A percentile compares a stretch with the other conserved stretches of the same genome.
These are phyloP conservation scores for Colletotrichum orchidophilum DNA, from an alignment of 2,329 filamentous ascomycete species.

Conservation along the genomic window DNA sequence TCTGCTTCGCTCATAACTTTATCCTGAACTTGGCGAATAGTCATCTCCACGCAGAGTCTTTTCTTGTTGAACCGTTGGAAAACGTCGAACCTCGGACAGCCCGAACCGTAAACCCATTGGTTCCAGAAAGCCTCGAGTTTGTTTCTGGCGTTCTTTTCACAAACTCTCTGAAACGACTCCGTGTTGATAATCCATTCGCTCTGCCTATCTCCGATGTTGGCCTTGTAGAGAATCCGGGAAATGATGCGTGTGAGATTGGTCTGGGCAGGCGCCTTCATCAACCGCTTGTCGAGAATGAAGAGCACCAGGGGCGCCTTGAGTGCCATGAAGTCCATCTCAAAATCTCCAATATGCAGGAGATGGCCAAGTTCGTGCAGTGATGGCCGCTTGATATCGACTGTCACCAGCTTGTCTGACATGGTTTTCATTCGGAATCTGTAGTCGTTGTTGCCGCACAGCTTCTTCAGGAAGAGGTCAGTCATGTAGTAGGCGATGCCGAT, in stretches of 20 bases:
- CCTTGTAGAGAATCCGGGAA: slow-evolving; percentile 84
- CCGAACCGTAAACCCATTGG: slow-evolving; percentile 90
- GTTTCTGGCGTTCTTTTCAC: slow-evolving; percentile 88
- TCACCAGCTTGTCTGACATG: slow-evolving; percentile 82
- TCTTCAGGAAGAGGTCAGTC: slow-evolving; percentile 91
- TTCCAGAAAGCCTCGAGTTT: slow-evolving; percentile 91
- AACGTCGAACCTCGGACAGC: slow-evolving; percentile 88
- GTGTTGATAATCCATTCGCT: slow-evolving; percentile 79
- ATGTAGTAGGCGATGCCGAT: slow-evolving; percentile 94
- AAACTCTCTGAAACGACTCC: slow-evolving; percentile 81
- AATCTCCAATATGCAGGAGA: slow-evolving; percentile 80
- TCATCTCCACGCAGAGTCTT: slow-evolving; percentile 92
- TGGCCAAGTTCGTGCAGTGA: slow-evolving; percentile 84
- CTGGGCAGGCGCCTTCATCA: slow-evolving; percentile 78
- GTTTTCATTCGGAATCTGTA: slow-evolving; percentile 91
- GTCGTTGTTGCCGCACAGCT: slow-evolving; percentile 92
- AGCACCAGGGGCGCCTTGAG: slow-evolving; percentile 91
- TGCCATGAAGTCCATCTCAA: slow-evolving; percentile 89
- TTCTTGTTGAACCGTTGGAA: slow-evolving; percentile 97
- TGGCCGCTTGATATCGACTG: slow-evolving; percentile 83
- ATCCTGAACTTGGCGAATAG: slow-evolving; percentile 79
- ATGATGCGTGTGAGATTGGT: slow-evolving; percentile 87
- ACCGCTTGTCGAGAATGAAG: slow-evolving; percentile 90
- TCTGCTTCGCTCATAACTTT: slow-evolving; percentile 41
- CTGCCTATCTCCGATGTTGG: slow-evolving; percentile 71